A percentile compares a stretch with the other conserved stretches of the same genome.
Conservation (phyloP, 2,329 filamentous ascomycete genomes). For the Aspergillus aculeatus region DNA sequence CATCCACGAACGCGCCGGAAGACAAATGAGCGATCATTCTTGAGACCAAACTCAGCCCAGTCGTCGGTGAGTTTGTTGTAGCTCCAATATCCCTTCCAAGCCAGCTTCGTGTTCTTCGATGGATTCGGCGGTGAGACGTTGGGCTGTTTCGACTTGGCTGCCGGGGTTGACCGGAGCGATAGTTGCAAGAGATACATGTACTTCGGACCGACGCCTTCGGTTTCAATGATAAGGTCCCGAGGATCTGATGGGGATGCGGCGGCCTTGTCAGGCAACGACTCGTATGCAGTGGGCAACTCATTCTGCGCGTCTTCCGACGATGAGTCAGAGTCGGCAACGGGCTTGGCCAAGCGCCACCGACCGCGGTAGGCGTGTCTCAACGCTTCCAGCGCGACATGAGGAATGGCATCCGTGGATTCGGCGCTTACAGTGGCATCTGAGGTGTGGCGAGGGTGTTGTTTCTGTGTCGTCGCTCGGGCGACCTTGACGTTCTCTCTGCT, state of each 20-base stretch:
- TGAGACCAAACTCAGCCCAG: conserved; percentile 75
- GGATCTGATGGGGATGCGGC: conserved; percentile 29
- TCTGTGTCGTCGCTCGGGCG: conserved; percentile 31
- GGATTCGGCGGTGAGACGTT: conserved; percentile 34
- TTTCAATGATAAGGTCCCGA: conserved; percentile 75
- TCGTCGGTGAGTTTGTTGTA: conserved; percentile 89
- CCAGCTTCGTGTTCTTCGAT: conserved; percentile 78
- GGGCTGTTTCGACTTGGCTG: conserved; percentile 50
- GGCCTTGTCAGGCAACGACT: conserved; percentile 18
- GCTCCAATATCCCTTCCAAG: conserved; percentile 87
- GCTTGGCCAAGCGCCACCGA: conserved; percentile 64
- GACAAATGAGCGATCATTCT: conserved; percentile 61
- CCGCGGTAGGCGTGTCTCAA: conserved; percentile 69
- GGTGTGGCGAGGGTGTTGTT: conserved; percentile 41
- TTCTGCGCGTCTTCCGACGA: conserved; percentile 14
- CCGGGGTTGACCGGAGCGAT: conserved; percentile 55
- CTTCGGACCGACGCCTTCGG: conserved; percentile 73
- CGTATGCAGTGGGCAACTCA: conserved; percentile 38
- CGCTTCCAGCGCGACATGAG: conserved; percentile 48
- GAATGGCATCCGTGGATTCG: conserved; percentile 33
- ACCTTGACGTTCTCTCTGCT: conserved; percentile 64
- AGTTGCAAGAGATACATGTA: conserved; percentile 86
- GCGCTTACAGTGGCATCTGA: conserved; percentile 35
- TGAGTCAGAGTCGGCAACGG: conserved; percentile 28
- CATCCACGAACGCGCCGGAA: conserved; percentile 63